Evolutionary conservation across 148 eudicot species (phyloP).

Genomic region (Silene uniflora): DNA sequence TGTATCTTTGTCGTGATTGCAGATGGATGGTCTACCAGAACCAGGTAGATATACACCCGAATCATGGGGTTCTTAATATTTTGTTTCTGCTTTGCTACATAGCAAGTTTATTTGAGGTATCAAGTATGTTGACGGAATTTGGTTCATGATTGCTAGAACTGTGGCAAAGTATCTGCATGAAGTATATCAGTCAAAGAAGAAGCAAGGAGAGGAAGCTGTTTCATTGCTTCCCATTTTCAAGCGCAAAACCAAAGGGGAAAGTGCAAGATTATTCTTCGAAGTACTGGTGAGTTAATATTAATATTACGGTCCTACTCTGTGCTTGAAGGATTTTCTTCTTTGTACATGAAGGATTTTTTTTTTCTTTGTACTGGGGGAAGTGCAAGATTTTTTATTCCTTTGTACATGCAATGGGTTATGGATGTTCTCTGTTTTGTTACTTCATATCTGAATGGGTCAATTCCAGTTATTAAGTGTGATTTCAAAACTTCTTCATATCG

Average conservation of each 20-base stretch:
- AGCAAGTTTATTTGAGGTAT: neutral
- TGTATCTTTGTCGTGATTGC: slow-evolving; percentile 30
- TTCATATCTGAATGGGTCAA: too few relatives aligned
- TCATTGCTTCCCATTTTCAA: slow-evolving; percentile 44
- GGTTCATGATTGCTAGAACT: slow-evolving; percentile 37
- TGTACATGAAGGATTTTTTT: too few relatives aligned
- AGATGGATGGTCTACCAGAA: slow-evolving; percentile 60
- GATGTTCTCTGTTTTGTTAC: neutral
- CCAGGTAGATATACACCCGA: slow-evolving; percentile 32
- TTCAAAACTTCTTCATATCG: too few relatives aligned
- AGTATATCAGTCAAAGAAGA: slow-evolving; percentile 32
- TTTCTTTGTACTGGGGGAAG: too few relatives aligned
- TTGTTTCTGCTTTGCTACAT: neutral
- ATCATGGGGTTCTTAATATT: neutral
- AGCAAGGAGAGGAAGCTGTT: slow-evolving; percentile 32
- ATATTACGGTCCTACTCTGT: neutral
- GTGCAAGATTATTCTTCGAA: slow-evolving; percentile 76
- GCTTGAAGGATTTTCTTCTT: too few relatives aligned
- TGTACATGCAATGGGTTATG: neutral
- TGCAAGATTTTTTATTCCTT: too few relatives aligned
- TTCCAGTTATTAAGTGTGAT: too few relatives aligned
- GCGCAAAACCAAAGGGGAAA: slow-evolving; percentile 58
- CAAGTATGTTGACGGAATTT: neutral
- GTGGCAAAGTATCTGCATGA: slow-evolving; percentile 47
- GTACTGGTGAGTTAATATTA: slow-evolving; percentile 57